These are phyloP conservation scores for Pleurotus giganteus DNA, from an alignment of 768 basidiomycete genomes.

Conservation along the genomic window DNA sequence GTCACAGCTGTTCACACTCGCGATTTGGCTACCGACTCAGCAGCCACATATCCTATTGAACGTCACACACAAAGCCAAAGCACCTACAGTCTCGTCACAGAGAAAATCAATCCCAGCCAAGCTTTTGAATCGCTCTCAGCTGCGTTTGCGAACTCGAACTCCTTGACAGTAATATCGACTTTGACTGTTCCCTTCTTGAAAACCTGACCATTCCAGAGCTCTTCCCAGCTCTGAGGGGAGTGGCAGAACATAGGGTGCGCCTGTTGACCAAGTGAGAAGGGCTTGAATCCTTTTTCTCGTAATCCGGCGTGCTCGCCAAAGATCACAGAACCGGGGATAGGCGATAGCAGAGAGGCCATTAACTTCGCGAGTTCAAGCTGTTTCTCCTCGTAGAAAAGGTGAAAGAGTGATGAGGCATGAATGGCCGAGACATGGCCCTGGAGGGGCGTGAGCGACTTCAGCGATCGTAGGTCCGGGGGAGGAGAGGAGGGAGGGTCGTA, in stretches of 20 bases:
- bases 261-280: neutral
- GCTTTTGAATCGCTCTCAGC: neutral
- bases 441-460: conserved; percentile 43
- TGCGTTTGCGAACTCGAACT: neutral
- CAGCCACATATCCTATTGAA: too few species aligned
- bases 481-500: conserved; percentile 19
- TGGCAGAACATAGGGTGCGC: conserved; percentile 30
- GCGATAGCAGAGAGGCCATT: conserved; percentile 40
- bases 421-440: conserved; percentile 47
- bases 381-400: conserved; percentile 40
- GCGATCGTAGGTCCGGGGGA: conserved; percentile 23
- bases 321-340: conserved; percentile 41
- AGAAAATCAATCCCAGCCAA: conserved; percentile 19
- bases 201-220: conserved; percentile 32
- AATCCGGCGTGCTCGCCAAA: conserved; percentile 39
- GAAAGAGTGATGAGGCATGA: conserved; percentile 51
- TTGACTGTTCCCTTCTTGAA: conserved; percentile 31
- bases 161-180: conserved; percentile 22
- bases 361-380: conserved; percentile 40
- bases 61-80: too few species aligned
- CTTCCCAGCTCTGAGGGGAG: conserved; percentile 33
- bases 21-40: too few species aligned
- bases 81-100: conserved; percentile 22
- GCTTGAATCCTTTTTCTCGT: conserved; percentile 26
- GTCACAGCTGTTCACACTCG: neutral